Base-by-base conservation (phyloP, 805 yeast species). In the Candida dajiaensis region DNA sequence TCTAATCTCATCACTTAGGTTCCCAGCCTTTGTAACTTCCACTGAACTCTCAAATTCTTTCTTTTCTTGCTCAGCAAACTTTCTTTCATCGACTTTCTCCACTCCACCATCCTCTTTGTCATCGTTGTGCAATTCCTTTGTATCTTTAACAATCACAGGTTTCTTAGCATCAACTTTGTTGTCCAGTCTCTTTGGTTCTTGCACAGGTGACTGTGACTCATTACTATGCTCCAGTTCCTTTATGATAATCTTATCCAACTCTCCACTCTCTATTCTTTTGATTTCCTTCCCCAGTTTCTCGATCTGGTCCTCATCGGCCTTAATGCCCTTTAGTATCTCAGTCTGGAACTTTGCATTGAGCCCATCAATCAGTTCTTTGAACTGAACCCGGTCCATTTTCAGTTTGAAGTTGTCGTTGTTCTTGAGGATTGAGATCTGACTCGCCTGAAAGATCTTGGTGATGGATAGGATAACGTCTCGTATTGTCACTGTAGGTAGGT, bases 381-480 rank as follows among this genome's bases (percentile, higher is more conserved):
- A 58, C 48, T 55, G 42, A 2, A 37, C 44, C 38, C 58, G 50
- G 2, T 49, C 38, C 18, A 60, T 28, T 28, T 47, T 47, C 15
- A 60, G 38, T 38, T 53, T 55, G 52, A 60, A 60, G 38, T 52
- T 50, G 37, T 60, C 62, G 22, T 52, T 50, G 18, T 55, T 51
- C n/a, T 56, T 55, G 23, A 57, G 39, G 12, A 58, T 60, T 18
- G 50, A 49, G 23, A 58, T 55, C 42, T 57, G 57, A 3, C 51
- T 45, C 0, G 60, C 50, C 16, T 50, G 52, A 37, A 60, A 51
- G 18, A 54, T 49, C 33, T 49, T 49, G 10, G 61, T 57, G n/a
- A 60, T 52, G 9, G 61, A 55, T 4, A 56, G 43, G 6, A 59
- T 53, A 6, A 60, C 62, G 25, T 58, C 62, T 13, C 55, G 41